Evolutionary conservation across 805 yeast genomes (phyloP).

Genomic region (Schwanniomyces sp.): DNA sequence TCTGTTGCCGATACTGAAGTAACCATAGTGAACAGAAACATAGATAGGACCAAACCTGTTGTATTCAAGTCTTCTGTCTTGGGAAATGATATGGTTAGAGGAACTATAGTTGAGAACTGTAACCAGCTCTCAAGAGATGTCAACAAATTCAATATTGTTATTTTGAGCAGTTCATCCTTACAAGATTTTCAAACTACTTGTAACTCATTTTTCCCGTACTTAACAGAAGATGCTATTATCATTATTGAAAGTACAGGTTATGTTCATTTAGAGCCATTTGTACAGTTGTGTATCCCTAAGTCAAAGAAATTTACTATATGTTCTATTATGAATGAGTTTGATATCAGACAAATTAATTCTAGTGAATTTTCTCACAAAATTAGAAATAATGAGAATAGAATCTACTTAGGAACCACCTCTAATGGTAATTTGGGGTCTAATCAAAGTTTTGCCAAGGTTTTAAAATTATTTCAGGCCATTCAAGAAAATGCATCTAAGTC

Average conservation of each 20-base stretch:
- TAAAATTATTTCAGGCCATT: slow-evolving; percentile 31
- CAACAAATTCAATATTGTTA: slow-evolving; percentile 31
- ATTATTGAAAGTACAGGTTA: slow-evolving; percentile 71
- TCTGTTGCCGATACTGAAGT: slow-evolving; percentile 38
- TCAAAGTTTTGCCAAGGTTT: slow-evolving; percentile 20
- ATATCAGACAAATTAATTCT: slow-evolving; percentile 40
- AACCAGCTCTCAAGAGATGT: slow-evolving; percentile 5
- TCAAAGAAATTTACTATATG: slow-evolving; percentile 37
- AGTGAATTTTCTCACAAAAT: slow-evolving; percentile 30
- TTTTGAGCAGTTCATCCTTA: slow-evolving; percentile 34
- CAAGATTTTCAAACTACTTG: slow-evolving; percentile 38
- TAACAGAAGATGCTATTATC: slow-evolving; percentile 46
- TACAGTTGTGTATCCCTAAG: slow-evolving; percentile 43
- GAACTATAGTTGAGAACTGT: slow-evolving; percentile 5
- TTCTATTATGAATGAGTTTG: slow-evolving; percentile 64
- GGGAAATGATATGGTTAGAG: slow-evolving; percentile 3
- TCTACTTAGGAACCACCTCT: slow-evolving; percentile 39
- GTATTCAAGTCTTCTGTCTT: slow-evolving; percentile 15
- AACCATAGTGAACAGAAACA: slow-evolving; percentile 37
- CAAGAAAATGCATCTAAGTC: slow-evolving; percentile 35
- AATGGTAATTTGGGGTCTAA: slow-evolving; percentile 9
- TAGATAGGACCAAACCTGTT: slow-evolving; percentile 6
- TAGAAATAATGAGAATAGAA: slow-evolving; percentile 42
- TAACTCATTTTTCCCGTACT: slow-evolving; percentile 20
- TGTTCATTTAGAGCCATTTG: slow-evolving; percentile 70